phyloP scores from a whole-genome alignment of 352 stramenopile species.

The Globisporangium ultimum region DNA sequence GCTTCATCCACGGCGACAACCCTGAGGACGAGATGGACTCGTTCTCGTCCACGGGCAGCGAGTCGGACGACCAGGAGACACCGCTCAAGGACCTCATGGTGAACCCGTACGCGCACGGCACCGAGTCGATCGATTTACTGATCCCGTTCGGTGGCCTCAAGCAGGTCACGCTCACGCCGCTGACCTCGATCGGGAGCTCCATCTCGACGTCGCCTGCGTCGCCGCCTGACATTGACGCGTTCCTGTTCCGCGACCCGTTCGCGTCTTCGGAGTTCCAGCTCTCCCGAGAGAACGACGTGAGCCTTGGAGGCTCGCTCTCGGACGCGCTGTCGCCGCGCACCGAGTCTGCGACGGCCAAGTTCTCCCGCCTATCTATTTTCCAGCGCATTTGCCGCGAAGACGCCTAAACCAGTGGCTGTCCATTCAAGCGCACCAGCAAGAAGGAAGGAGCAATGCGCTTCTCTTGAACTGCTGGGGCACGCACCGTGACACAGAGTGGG shows the following conservation, averaged over 20 bases:
- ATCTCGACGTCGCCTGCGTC: constrained; percentile 20
- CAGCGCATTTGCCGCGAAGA: constrained; percentile 80
- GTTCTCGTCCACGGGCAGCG: constrained; percentile 57
- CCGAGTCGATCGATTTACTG: constrained; percentile 60
- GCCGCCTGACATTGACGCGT: constrained; percentile 16
- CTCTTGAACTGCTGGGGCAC: background rate
- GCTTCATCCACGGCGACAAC: constrained; percentile 80
- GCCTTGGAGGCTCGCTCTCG: constrained; percentile 19
- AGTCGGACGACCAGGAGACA: constrained; percentile 60
- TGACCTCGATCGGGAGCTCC: constrained; percentile 41
- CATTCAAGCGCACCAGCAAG: background rate
- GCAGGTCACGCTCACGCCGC: constrained; percentile 52
- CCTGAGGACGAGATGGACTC: constrained; percentile 38
- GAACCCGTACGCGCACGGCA: constrained; percentile 62
- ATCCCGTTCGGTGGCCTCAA: constrained; percentile 65
- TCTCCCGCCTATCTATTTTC: constrained; percentile 79
- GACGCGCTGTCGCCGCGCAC: constrained; percentile 35
- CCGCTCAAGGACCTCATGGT: constrained; percentile 51
- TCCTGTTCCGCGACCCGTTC: constrained; percentile 53
- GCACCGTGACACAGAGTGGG: background rate
- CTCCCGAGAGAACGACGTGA: constrained; percentile 22
- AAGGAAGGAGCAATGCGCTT: background rate
- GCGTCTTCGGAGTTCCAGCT: constrained; percentile 30
- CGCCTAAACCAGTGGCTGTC: constrained; percentile 17
- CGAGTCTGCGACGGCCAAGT: constrained; percentile 36